A percentile compares a stretch with the other conserved stretches of the same genome.
These are phyloP conservation scores for Dentipellis fragilis DNA, from an alignment of 768 basidiomycete species.

Conservation along the genomic window DNA sequence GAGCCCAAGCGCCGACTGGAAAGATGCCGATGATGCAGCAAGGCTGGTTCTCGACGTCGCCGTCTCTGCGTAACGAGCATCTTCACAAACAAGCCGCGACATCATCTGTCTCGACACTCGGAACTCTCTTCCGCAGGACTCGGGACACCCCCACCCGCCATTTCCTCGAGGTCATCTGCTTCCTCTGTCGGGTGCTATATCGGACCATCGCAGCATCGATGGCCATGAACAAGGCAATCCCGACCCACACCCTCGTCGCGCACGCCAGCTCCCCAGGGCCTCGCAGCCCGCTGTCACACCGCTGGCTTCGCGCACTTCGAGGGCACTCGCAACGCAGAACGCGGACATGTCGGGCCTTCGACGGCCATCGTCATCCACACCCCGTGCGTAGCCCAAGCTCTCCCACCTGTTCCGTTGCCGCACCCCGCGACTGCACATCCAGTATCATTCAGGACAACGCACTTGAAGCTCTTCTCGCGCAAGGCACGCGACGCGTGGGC, in stretches of 20 bases:
- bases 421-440: not conserved
- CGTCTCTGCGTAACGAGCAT: not conserved
- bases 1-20: too few species aligned
- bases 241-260: not conserved
- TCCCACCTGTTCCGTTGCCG: not conserved
- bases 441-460: too few species aligned
- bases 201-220: not conserved
- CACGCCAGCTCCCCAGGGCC: not conserved
- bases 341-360: not conserved
- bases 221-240: not conserved
- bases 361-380: not conserved
- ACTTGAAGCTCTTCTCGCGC: not conserved
- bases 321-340: not conserved
- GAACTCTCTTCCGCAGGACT: not conserved
- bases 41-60: too few species aligned
- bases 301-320: not conserved
- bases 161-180: not conserved
- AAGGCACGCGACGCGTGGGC: not conserved
- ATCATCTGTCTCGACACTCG: not conserved
- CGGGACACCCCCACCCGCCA: not conserved
- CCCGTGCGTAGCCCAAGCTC: not conserved
- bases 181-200: not conserved
- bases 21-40: too few species aligned
- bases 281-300: not conserved
- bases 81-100: not conserved